Evolutionary conservation across 73 alveolate species (phyloP), one percentile per base, ranked within the genome.

Genomic region (Paramecium octaurelia): DNA sequence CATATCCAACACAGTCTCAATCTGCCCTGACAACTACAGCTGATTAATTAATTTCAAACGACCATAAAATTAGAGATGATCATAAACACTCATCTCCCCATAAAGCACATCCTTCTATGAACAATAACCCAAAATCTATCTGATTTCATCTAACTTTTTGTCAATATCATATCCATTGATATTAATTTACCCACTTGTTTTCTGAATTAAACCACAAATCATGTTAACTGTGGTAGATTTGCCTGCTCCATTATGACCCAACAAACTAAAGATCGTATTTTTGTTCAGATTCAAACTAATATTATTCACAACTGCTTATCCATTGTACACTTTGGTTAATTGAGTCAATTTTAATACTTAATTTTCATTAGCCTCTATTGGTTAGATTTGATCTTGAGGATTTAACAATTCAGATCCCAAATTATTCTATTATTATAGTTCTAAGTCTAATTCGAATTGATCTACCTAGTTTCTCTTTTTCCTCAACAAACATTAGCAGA

Each of bases 201-300:
- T 95, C 34, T 88, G 58, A 18, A 93, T 93, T 40, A 95, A 46
- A 12, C 96, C 97, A 10, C 95, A 86, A 12, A 95, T 40, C 93
- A 92, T 76, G 18, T 89, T 64, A 68, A 95, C 70, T 2, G 96
- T 93, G 5, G 97, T 95, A 14, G 97, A 92, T 86, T 95, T 95
- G 2, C 97, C 97, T 20, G 97, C 96, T 21, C 97, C 97, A 85
- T 95, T 95, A 54, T 95, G 97, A 6, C 97, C 97, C 48, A 95
- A 75, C 11, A 95, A 58, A 85, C 95, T 48, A 69, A 70, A 92
- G 18, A 95, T 93, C 35, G 89, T 92, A 64, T 64, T 34, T 24
- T 64, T 64, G 14, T 64, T 31, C 1, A 64, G 6, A 64, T 27
- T 64, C 5, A 64, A 24, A 64, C 27, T 64, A 12, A 64, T 1